A percentile compares a stretch with the other conserved stretches of the same genome.
Evolutionary conservation across 106 monocot genomes (phyloP).

Genomic region (Platanthera zijinensis): DNA sequence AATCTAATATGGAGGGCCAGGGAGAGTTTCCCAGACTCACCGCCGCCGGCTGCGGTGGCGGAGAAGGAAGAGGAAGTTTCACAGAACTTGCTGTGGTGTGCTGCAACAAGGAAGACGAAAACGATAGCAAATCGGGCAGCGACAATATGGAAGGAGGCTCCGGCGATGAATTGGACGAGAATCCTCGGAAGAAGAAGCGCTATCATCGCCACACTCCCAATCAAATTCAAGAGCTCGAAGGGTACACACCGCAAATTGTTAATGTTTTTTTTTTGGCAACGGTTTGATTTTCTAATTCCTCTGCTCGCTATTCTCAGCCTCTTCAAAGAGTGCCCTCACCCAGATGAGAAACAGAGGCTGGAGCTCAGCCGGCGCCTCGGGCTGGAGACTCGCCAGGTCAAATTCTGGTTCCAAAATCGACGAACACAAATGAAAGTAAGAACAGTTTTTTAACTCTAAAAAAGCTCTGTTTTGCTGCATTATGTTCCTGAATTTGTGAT

Average conservation of each 20-base stretch:
- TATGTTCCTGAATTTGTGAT: not conserved
- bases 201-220: constrained; percentile 84
- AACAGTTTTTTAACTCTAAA: not conserved
- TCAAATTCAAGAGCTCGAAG: constrained; percentile 44
- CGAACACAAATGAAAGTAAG: constrained; percentile 60
- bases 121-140: constrained; percentile 75
- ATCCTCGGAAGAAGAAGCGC: constrained; percentile 59
- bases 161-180: constrained; percentile 62
- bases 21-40: not conserved
- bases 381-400: constrained; percentile 51
- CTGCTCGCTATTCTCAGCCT: constrained; percentile 14
- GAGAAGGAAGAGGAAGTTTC: not conserved
- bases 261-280: not conserved
- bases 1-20: constrained; percentile 12
- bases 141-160: constrained; percentile 74
- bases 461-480: not conserved
- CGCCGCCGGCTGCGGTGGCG: not conserved
- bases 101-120: constrained; percentile 50
- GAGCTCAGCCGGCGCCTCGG: constrained; percentile 32
- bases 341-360: constrained; percentile 57
- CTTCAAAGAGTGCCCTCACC: constrained; percentile 61
- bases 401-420: constrained; percentile 70
- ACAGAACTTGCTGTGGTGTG: not conserved
- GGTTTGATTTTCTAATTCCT: not conserved
- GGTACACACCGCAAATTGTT: not conserved